phyloP scores from a whole-genome alignment of 2,329 filamentous ascomycete genomes.

The Leptosphaerulina australis region DNA sequence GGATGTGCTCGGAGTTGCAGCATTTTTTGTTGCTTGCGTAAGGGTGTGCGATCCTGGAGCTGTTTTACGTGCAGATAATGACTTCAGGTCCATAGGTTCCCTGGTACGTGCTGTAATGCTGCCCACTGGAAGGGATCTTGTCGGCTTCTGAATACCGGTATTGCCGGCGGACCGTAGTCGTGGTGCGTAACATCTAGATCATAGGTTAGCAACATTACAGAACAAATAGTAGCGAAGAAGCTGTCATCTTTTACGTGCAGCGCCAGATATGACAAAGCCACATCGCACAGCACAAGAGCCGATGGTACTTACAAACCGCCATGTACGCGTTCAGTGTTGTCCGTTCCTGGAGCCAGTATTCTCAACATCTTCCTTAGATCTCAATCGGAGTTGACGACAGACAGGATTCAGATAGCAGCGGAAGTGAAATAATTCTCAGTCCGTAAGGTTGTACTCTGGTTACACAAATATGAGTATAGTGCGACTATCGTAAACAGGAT shows the following conservation, averaged over 20 bases:
- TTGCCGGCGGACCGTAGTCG: background rate
- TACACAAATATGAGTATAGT: background rate
- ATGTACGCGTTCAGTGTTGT: background rate
- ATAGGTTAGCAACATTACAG: background rate
- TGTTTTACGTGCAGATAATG: background rate
- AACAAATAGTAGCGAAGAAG: background rate
- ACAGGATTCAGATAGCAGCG: too few relatives aligned
- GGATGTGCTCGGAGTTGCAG: background rate
- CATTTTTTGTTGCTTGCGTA: background rate
- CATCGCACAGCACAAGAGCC: background rate
- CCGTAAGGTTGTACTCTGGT: background rate
- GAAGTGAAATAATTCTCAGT: background rate
- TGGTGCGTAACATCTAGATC: background rate
- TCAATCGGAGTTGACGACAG: background rate
- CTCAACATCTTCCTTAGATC: background rate
- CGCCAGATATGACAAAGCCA: background rate
- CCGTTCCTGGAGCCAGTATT: constrained; percentile 3
- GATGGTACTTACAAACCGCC: background rate
- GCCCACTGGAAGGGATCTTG: background rate
- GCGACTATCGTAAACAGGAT: background rate
- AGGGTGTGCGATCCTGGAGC: background rate
- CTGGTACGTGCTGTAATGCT: background rate
- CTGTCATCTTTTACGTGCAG: background rate
- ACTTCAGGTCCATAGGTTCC: background rate
- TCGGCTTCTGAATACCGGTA: background rate